Conservation (phyloP, 108 stramenopile genomes). For the Seminavis robusta region DNA sequence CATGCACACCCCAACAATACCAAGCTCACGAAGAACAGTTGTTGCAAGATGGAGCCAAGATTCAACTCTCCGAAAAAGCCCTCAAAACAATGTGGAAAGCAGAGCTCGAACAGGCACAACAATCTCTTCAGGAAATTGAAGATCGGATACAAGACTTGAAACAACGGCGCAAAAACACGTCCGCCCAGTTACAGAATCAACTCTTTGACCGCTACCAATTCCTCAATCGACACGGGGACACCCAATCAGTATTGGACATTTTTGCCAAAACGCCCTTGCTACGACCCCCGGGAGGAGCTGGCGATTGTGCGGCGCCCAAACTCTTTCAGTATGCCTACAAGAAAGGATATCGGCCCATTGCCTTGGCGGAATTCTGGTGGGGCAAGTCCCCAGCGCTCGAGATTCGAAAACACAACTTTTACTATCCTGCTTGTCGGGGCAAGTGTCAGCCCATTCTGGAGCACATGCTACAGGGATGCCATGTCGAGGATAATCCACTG, state of each 20-base stretch:
- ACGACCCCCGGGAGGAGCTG: constrained; percentile 11
- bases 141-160: background rate
- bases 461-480: constrained; percentile 15
- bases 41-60: constrained; percentile 5
- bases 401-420: constrained; percentile 16
- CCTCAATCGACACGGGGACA: constrained; percentile 8
- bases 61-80: constrained; percentile 9
- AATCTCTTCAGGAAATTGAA: background rate
- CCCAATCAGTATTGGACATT: constrained; percentile 8
- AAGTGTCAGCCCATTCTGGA: constrained; percentile 20
- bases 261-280: constrained; percentile 6
- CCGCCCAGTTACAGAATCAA: background rate
- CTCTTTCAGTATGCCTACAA: constrained; percentile 17
- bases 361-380: constrained; percentile 24
- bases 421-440: constrained; percentile 21
- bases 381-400: constrained; percentile 7
- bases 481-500: constrained; percentile 16
- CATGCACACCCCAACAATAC: background rate
- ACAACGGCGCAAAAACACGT: constrained; percentile 4
- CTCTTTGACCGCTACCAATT: constrained; percentile 12
- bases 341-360: constrained; percentile 12
- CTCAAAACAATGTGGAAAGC: background rate
- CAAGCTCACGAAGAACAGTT: constrained; percentile 9
- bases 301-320: constrained; percentile 21
- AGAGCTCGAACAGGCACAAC: background rate